Conservation (phyloP, 805 yeast species). For the Candida patagonica region DNA sequence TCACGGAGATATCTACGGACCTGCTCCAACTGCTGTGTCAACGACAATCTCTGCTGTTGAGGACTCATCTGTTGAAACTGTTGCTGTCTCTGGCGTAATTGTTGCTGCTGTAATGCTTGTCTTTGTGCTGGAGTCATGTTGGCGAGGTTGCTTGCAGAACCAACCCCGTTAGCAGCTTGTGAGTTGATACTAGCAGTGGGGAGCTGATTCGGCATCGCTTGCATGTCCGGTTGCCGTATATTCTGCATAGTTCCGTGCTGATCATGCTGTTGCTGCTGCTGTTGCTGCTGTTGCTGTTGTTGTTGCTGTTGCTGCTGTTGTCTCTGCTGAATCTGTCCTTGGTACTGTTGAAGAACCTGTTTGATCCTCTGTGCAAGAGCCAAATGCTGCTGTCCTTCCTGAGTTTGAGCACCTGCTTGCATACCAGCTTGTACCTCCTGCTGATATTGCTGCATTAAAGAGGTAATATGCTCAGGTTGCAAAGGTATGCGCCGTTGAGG, state of each 20-base stretch:
- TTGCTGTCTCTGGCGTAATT: conserved; percentile 13
- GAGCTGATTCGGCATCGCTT: not conserved
- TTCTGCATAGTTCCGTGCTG: conserved; percentile 4
- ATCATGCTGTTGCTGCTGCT: conserved; percentile 15
- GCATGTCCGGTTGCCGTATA: not conserved
- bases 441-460: conserved; percentile 24
- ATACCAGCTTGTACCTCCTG: conserved; percentile 20
- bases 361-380: conserved; percentile 25
- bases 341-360: conserved; percentile 18
- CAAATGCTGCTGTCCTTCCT: conserved; percentile 25
- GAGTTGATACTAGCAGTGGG: not conserved
- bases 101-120: conserved; percentile 12
- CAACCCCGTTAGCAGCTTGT: conserved; percentile 3
- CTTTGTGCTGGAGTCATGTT: conserved; percentile 4
- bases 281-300: conserved; percentile 16
- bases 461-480: conserved; percentile 21
- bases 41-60: conserved; percentile 3
- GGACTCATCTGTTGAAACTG: conserved; percentile 7
- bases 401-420: conserved; percentile 22
- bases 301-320: conserved; percentile 17
- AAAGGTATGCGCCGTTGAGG: conserved; percentile 4
- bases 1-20: conserved; percentile 12
- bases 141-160: not conserved
- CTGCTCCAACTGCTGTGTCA: conserved; percentile 14
- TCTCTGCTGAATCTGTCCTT: conserved; percentile 12